Base-by-base conservation (phyloP, 73 alveolate species). In the Paramecium octaurelia region DNA sequence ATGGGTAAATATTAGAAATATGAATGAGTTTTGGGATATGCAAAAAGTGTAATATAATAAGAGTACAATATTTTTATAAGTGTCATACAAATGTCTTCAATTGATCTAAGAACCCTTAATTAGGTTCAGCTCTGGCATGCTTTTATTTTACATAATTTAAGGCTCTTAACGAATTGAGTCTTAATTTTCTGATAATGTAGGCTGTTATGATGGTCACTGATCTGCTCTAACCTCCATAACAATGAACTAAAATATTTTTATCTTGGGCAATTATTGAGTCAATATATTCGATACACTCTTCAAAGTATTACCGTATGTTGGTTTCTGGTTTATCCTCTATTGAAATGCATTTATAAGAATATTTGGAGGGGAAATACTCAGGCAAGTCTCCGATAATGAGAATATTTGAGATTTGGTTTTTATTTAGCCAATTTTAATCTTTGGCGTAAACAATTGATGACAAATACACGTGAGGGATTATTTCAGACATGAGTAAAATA, bases 151-250 rank as follows among this genome's bases (percentile, higher is more conserved):
- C 93, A 24, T 54, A 73, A 6, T 54, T 60, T 18, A 88, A 71
- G 2, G 96, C 97, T 11, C 93, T 94, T 71, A 77, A 92, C n/a
- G 87, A 48, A 10, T 60, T 36, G 36, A 76, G 31, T 23, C 50
- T 24, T 7, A 70, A 75, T 70, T 38, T 42, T 8, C 54, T 29
- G 94, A 95, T 95, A 21, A 88, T 69, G 69, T 95, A 95, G 1
- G 96, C 96, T n/a, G 85, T 84, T 40, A 93, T 76, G 36, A 95
- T 88, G 0, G 96, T 36, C 88, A 92, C 96, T 31, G 96, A 93
- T 42, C 97, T 34, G 7, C 94, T 70, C 83, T 88, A 87, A 9
- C 97, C 97, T 0, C 95, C 97, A n/a, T 94, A 94, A 77, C 97
- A 95, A 57, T 94, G 97, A 14, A 93, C 96, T 34, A 95, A 48